phyloP scores from a whole-genome alignment of 306 rosid species.

The Prunus mume region DNA sequence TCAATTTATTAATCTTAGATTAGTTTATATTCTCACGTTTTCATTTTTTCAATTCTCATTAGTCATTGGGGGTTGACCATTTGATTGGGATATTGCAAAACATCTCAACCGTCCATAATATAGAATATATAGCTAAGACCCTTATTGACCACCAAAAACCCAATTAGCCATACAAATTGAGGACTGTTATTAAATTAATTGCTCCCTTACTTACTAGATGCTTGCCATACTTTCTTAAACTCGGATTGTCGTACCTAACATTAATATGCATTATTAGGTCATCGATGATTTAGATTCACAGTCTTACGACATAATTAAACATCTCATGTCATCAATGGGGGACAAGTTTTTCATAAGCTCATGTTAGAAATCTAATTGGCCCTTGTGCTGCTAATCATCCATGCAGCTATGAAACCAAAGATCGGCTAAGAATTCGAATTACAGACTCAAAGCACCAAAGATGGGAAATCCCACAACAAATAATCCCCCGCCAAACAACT shows the following conservation, averaged over 20 bases:
- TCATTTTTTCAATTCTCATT: background rate
- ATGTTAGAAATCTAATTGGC: background rate
- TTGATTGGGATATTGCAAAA: background rate
- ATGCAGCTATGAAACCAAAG: constrained; percentile 49
- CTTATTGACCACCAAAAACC: too few relatives aligned
- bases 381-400: background rate
- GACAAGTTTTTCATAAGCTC: background rate
- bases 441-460: constrained; percentile 45
- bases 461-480: constrained; percentile 69
- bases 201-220: too few relatives aligned
- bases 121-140: background rate
- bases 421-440: constrained; percentile 56
- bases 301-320: background rate
- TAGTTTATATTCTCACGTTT: background rate
- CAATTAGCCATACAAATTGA: too few relatives aligned
- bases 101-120: background rate
- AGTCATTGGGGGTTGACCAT: background rate
- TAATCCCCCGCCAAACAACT: constrained; percentile 41
- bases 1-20: background rate
- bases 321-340: background rate
- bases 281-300: background rate
- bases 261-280: too few relatives aligned
- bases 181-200: too few relatives aligned
- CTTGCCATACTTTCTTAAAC: too few relatives aligned
- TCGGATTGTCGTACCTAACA: too few relatives aligned